Base-by-base conservation (phyloP, 2,329 filamentous ascomycete genomes). In the Xylariomycetidae sp. region DNA sequence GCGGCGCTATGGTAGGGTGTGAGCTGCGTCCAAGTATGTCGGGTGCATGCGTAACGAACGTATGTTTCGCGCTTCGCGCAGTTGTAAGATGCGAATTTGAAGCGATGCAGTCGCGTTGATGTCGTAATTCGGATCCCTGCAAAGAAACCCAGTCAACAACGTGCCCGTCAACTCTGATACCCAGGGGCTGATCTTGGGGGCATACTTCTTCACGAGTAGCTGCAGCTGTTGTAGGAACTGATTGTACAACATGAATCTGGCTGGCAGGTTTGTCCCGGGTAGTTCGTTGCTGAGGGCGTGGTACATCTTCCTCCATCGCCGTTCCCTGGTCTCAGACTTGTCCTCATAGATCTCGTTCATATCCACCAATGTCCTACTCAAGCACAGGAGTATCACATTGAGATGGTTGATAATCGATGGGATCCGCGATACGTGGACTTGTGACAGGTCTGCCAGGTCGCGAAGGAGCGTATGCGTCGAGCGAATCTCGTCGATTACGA, bases 231-330 rank as follows among this genome's bases (percentile, higher is more conserved):
- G 53, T 29, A 79, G 50, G 42, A 72, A 76, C 32, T 69, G 61
- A 42, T 76, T 74, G 48, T 75, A 78, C 34, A 76, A 60, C 18
- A 64, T 52, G 39, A 79, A 78, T 6, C 74, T 61, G 12, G 68
- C 65, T 1, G 67, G 66, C 2, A 80, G 56, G 5, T 60, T 59
- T 19, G 74, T 62, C 0, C 68, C 70, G 3, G 60, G 65, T 4
- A 65, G 66, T 47, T 79, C 71, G 16, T 68, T 61, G 6, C 63
- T 65, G 64, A 79, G 65, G 5, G 59, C 56, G 50, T 76, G 64
- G 47, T 70, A 75, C 72, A 79, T 78, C 43, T 64, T 65, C 25
- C 67, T 64, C 76, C 76, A 80, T 34, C 74, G 65, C 22, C 63
- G 57, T 39, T 69, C 63, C 34, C 64, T 67, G 13, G 61, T 58